Conservation (phyloP, 768 basidiomycete genomes). For the Hydnomerulius pinastri region DNA sequence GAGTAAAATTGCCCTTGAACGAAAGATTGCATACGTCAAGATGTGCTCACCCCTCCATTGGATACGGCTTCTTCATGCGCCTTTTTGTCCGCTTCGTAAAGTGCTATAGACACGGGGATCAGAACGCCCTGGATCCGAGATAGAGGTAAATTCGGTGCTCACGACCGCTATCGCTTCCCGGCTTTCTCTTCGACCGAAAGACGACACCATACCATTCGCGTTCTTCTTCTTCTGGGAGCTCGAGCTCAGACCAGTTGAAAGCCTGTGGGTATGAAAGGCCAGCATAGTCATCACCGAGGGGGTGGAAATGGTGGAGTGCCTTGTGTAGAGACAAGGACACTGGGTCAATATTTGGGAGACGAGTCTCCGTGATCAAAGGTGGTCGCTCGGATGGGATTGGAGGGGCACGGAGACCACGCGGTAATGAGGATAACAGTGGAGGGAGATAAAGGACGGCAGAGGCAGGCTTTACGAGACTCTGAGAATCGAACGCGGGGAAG, state of each 20-base stretch:
- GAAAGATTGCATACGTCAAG: background rate
- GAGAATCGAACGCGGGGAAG: slow-evolving; percentile 51
- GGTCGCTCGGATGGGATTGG: slow-evolving; percentile 32
- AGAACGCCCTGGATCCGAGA: background rate
- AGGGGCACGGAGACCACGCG: slow-evolving; percentile 38
- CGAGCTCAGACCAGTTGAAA: slow-evolving; percentile 86
- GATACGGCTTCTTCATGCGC: slow-evolving; percentile 93
- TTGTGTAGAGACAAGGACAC: slow-evolving; percentile 84
- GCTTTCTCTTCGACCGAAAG: slow-evolving; percentile 78
- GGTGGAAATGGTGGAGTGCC: slow-evolving; percentile 77
- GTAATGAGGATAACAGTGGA: slow-evolving; percentile 79
- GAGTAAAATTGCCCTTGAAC: background rate
- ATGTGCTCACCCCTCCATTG: slow-evolving; percentile 79
- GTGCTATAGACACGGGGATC: slow-evolving; percentile 42
- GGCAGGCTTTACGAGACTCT: slow-evolving; percentile 36
- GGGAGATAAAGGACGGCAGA: slow-evolving; percentile 77
- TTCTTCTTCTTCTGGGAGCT: slow-evolving; percentile 67
- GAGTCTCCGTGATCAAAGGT: slow-evolving; percentile 66
- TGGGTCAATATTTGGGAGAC: slow-evolving; percentile 83
- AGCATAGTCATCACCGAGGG: slow-evolving; percentile 63
- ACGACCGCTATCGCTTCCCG: slow-evolving; percentile 71
- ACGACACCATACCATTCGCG: slow-evolving; percentile 93
- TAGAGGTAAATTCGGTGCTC: slow-evolving; percentile 21
- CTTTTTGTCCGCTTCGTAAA: slow-evolving; percentile 83
- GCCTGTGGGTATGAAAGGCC: slow-evolving; percentile 63